Percentiles rank a stretch among this genome's conserved stretches.
phyloP scores from a whole-genome alignment of 345 rosid genomes.

The Toxicodendron radicans region DNA sequence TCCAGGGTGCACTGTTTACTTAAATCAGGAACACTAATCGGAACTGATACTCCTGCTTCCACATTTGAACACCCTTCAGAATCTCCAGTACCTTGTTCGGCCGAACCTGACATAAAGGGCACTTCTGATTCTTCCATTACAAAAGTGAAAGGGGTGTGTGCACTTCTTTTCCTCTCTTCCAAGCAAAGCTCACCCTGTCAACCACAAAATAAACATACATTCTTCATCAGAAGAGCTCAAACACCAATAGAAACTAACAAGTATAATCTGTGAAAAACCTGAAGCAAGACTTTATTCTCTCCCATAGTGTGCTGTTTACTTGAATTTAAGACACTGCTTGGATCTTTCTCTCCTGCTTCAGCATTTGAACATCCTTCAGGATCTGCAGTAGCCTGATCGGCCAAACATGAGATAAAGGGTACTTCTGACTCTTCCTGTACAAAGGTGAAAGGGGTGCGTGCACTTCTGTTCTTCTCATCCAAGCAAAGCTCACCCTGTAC shows the following conservation, averaged over 20 bases:
- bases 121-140: slow-evolving; percentile 22
- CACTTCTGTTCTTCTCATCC: slow-evolving; percentile 24
- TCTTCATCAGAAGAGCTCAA: slow-evolving; percentile 11
- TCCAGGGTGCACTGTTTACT: slow-evolving; percentile 25
- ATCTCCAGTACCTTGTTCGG: slow-evolving; percentile 20
- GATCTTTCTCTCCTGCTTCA: slow-evolving; percentile 39
- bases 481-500: slow-evolving; percentile 33
- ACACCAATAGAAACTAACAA: slow-evolving; percentile 8
- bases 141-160: slow-evolving; percentile 17
- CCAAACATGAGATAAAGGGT: slow-evolving; percentile 24
- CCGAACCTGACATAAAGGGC: slow-evolving; percentile 24
- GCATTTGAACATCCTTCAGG: slow-evolving; percentile 37
- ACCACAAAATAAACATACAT: slow-evolving; percentile 17
- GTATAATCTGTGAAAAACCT: neutral
- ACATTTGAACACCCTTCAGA: slow-evolving; percentile 37
- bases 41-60: slow-evolving; percentile 39
- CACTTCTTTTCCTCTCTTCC: slow-evolving; percentile 24
- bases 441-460: slow-evolving; percentile 16
- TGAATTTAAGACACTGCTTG: slow-evolving; percentile 29
- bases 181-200: slow-evolving; percentile 33
- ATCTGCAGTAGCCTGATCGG: slow-evolving; percentile 20
- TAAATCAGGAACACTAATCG: slow-evolving; percentile 30
- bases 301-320: slow-evolving; percentile 25
- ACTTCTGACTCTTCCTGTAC: slow-evolving; percentile 22
- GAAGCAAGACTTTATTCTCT: slow-evolving; percentile 33